Evolutionary conservation across 2,329 filamentous ascomycete genomes (phyloP), one percentile per base, ranked within the genome.

Genomic region (Ceratocystis albifundus): DNA sequence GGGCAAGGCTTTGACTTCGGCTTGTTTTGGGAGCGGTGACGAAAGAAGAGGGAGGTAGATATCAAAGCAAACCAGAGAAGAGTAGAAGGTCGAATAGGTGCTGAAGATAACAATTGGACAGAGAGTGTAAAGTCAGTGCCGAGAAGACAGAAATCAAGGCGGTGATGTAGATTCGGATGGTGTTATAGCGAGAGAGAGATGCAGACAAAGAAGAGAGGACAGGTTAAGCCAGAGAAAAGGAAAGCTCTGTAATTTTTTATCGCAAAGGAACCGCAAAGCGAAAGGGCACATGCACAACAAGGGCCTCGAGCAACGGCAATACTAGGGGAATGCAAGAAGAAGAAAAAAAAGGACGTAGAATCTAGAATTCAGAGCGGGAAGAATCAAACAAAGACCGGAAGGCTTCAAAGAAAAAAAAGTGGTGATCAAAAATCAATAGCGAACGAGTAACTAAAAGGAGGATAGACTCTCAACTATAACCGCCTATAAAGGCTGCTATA

Each of bases 181-280:
- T 41, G 36, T 4, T 41, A 15, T n/a, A n/a, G n/a, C n/a, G 36
- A 41, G 36, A 15, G 36, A 41, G 36, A 59, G 55, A 59, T 59
- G 28, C 22, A 59, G 55, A 12, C 36, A 32, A n/a, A 28, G 12
- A 59, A 65, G 50, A 65, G 22, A 67, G 45, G 50, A 61, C 48
- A 61, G 20, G 66, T 50, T 44, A 68, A 71, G 68, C 64, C 1
- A 12, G 64, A 10, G 64, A 63, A 70, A 69, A 65, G 57, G 22
- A 8, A 48, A 65, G 28, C 36, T 53, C 46, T 22, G 46, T 36
- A 57, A 50, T 48, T 64, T 64, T 50, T 57, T 41, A 53, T 57
- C 63, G 20, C 28, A 59, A 25, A 20, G 63, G 50, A 65, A 25
- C 50, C 44, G 50, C 53, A 17, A 53, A 20, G 25, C 15, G 45